phyloP scores from a whole-genome alignment of 192 early-diverging fungal genomes.

The Coemansia sp. region DNA sequence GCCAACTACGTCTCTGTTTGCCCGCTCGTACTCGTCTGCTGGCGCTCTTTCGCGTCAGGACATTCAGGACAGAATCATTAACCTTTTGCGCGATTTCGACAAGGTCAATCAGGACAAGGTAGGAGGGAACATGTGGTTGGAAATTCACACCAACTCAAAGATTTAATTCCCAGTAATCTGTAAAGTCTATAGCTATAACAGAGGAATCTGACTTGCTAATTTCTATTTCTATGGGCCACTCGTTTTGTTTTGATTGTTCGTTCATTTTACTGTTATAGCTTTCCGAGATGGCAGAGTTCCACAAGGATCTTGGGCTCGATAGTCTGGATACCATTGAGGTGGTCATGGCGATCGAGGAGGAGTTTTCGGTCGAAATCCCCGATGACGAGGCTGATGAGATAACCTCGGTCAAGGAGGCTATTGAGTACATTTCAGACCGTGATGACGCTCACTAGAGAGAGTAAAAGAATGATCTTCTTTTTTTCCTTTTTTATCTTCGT shows the following conservation, averaged over 20 bases:
- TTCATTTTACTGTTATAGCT: conserved; percentile 59
- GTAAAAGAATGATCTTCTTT: background rate
- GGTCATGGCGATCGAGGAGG: conserved; percentile 99
- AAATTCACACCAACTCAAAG: too few relatives aligned
- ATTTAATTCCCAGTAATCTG: too few relatives aligned
- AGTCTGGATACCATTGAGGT: conserved; percentile 97
- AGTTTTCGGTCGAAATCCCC: conserved; percentile 97
- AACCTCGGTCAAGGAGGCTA: conserved; percentile 82
- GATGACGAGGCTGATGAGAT: conserved; percentile 98
- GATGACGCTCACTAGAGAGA: conserved; percentile 67
- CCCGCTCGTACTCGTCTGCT: conserved; percentile 75
- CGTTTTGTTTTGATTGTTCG: background rate
- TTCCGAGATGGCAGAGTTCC: conserved; percentile 79
- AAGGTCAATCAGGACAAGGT: conserved; percentile 95
- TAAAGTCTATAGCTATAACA: background rate
- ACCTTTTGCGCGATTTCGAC: conserved; percentile 91
- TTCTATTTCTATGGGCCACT: background rate
- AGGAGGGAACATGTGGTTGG: conserved; percentile 28
- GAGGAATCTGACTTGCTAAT: background rate
- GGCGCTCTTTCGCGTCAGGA: conserved; percentile 65
- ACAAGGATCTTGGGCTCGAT: conserved; percentile 93
- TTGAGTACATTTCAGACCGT: conserved; percentile 76
- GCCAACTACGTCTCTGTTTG: conserved; percentile 10
- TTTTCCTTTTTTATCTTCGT: background rate
- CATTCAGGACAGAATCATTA: conserved; percentile 85